Conservation (phyloP, 345 rosid species). For the Ceriops zippeliana region DNA sequence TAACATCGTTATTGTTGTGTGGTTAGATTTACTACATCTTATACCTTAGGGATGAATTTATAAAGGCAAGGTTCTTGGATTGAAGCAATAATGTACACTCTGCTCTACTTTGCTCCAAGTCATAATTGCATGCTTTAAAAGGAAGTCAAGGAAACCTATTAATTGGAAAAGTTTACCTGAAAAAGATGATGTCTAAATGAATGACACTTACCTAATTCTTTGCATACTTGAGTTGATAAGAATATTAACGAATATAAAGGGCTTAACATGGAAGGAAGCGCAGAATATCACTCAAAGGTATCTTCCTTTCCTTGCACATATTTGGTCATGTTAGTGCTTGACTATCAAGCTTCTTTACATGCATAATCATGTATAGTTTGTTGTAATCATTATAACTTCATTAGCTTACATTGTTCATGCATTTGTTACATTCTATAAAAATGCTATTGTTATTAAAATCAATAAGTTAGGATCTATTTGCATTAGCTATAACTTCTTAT, state of each 20-base stretch:
- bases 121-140: conserved; percentile 43
- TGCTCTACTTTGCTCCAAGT: conserved; percentile 54
- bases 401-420: not conserved
- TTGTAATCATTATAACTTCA: too few species aligned
- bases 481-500: conserved; percentile 1
- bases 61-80: conserved; percentile 46
- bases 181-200: conserved; percentile 53
- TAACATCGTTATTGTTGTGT: not conserved
- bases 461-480: not conserved
- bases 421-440: not conserved
- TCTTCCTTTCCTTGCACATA: not conserved
- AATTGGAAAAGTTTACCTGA: conserved; percentile 45
- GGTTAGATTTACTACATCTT: conserved; percentile 47
- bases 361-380: too few species aligned
- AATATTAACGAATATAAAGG: conserved; percentile 44
- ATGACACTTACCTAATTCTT: conserved; percentile 53
- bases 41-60: conserved; percentile 49
- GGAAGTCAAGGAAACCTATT: conserved; percentile 31
- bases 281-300: conserved; percentile 48
- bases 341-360: too few species aligned
- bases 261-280: conserved; percentile 50
- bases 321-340: too few species aligned
- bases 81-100: conserved; percentile 54
- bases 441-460: not conserved
- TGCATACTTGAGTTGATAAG: conserved; percentile 53